Evolutionary conservation across 2,329 filamentous ascomycete species (phyloP).

Genomic region (Pyrenophora seminiperda): DNA sequence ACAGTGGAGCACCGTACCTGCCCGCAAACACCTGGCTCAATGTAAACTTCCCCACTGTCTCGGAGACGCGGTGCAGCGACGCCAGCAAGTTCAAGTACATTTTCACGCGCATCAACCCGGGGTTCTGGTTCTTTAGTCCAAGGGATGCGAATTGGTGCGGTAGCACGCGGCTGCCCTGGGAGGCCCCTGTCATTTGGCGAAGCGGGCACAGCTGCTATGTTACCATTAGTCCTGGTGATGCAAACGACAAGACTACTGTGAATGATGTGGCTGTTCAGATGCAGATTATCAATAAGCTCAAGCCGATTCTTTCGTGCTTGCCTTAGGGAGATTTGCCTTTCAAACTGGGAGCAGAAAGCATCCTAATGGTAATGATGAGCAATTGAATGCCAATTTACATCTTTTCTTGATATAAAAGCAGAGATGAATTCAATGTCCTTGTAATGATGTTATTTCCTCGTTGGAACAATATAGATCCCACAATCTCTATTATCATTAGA

Average conservation of each 20-base stretch:
- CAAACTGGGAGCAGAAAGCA: too few relatives aligned
- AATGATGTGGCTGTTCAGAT: slow-evolving; percentile 47
- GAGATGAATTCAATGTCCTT: too few relatives aligned
- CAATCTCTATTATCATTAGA: too few relatives aligned
- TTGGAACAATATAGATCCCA: too few relatives aligned
- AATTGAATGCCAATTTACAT: too few relatives aligned
- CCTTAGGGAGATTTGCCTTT: slow-evolving; percentile 5
- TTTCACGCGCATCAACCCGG: slow-evolving; percentile 66
- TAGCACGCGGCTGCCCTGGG: slow-evolving; percentile 61
- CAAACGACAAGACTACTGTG: slow-evolving; percentile 65
- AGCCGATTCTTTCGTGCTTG: slow-evolving; percentile 33
- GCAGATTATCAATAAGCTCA: slow-evolving; percentile 34
- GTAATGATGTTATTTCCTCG: too few relatives aligned
- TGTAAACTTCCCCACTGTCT: slow-evolving; percentile 68
- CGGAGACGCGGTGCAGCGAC: slow-evolving; percentile 56
- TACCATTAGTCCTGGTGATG: slow-evolving; percentile 67
- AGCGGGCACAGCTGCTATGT: slow-evolving; percentile 60
- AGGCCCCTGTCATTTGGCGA: slow-evolving; percentile 58
- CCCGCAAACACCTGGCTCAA: slow-evolving; percentile 67
- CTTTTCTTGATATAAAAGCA: too few relatives aligned
- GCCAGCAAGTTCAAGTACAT: slow-evolving; percentile 66
- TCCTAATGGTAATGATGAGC: too few relatives aligned
- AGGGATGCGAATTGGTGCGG: slow-evolving; percentile 65
- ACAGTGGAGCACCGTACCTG: slow-evolving; percentile 65
- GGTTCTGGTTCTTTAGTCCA: slow-evolving; percentile 44